Evolutionary conservation across 208 protist genomes (phyloP).

Genomic region (Jaenimonas drosophilae): DNA sequence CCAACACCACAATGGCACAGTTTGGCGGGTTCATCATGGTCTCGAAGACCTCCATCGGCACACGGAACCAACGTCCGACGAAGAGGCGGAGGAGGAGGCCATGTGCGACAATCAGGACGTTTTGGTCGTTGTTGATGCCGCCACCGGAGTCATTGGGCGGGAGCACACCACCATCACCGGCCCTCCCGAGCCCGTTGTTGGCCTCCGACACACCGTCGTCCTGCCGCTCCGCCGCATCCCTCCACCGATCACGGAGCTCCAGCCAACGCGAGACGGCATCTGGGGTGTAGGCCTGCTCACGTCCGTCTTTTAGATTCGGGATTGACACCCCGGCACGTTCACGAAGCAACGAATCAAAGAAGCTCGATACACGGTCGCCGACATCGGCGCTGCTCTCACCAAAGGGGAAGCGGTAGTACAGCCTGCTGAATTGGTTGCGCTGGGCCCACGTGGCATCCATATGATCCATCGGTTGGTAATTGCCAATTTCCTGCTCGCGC

Average conservation of each 20-base stretch:
- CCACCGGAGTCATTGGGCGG: slow-evolving; percentile 13
- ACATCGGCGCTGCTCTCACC: slow-evolving; percentile 90
- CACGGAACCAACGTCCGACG: slow-evolving; percentile 71
- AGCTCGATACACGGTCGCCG: slow-evolving; percentile 80
- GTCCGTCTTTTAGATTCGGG: slow-evolving; percentile 41
- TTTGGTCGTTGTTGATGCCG: slow-evolving; percentile 40
- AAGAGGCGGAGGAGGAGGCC: slow-evolving; percentile 83
- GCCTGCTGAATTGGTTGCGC: slow-evolving; percentile 64
- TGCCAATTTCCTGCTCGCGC: slow-evolving; percentile 92
- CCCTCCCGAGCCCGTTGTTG: slow-evolving; percentile 11
- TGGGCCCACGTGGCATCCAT: slow-evolving; percentile 69
- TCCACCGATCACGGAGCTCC: not conserved
- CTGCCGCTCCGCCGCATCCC: not conserved
- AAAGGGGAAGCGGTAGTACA: slow-evolving; percentile 88
- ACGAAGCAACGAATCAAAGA: slow-evolving; percentile 80
- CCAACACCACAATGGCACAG: slow-evolving; percentile 74
- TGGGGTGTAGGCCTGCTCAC: slow-evolving; percentile 6
- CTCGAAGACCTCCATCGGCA: slow-evolving; percentile 81
- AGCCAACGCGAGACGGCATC: not conserved
- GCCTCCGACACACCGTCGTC: not conserved
- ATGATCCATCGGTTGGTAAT: slow-evolving; percentile 72
- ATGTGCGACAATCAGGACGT: slow-evolving; percentile 82
- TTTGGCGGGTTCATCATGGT: slow-evolving; percentile 87
- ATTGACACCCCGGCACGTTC: slow-evolving; percentile 58
- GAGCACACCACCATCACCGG: slow-evolving; percentile 8